phyloP scores from a whole-genome alignment of 2,329 filamentous ascomycete genomes.

The Taxawa tesnikishii region DNA sequence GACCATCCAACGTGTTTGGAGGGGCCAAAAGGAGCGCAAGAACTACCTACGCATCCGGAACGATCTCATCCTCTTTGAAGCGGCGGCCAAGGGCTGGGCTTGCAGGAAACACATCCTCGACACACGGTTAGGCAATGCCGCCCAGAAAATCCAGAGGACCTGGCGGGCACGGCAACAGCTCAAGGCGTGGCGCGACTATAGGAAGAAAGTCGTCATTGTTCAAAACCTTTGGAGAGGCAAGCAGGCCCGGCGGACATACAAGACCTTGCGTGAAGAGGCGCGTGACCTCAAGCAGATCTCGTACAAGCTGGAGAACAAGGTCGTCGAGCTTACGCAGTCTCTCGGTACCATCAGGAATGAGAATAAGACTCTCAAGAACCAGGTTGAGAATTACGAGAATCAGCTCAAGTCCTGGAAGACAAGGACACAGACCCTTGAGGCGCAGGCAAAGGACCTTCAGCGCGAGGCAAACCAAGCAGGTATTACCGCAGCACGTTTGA shows the following conservation, averaged over 20 bases:
- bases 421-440: conserved; percentile 80
- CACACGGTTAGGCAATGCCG: conserved; percentile 84
- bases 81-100: conserved; percentile 82
- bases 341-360: conserved; percentile 85
- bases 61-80: conserved; percentile 80
- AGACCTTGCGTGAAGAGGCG: conserved; percentile 83
- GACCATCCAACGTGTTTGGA: conserved; percentile 91
- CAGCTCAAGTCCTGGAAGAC: conserved; percentile 96
- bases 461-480: conserved; percentile 95
- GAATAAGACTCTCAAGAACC: conserved; percentile 77
- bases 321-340: conserved; percentile 91
- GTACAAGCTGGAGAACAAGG: conserved; percentile 99
- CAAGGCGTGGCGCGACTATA: conserved; percentile 74
- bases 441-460: conserved; percentile 84
- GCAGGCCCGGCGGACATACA: conserved; percentile 70
- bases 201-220: conserved; percentile 76
- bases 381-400: conserved; percentile 90
- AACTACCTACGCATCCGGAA: conserved; percentile 64
- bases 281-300: conserved; percentile 98
- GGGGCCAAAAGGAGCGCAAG: conserved; percentile 80
- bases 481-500: conserved; percentile 80
- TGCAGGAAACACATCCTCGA: conserved; percentile 87
- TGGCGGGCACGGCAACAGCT: conserved; percentile 76
- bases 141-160: conserved; percentile 74
- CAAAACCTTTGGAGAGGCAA: conserved; percentile 91